These are phyloP conservation scores for Coniosporium apollinis DNA, from an alignment of 495 filamentous ascomycete genomes.

Conservation along the genomic window DNA sequence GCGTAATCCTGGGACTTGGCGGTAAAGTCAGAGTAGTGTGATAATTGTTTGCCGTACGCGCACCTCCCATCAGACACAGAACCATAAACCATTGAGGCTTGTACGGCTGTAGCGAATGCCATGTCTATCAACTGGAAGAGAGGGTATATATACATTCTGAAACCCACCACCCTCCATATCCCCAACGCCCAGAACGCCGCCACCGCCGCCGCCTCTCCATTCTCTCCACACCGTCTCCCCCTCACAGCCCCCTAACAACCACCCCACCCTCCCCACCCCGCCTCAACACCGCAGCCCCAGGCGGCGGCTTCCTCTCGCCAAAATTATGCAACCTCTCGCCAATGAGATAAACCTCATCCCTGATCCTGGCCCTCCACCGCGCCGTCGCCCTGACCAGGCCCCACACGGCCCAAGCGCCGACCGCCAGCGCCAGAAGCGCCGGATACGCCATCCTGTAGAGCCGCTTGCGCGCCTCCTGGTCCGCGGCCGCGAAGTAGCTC, in stretches of 20 bases:
- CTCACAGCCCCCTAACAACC: not conserved
- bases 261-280: not conserved
- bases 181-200: no score
- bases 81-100: no score
- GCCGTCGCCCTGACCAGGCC: constrained; percentile 33
- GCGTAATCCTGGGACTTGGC: no score
- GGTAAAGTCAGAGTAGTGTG: no score
- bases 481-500: constrained; percentile 1
- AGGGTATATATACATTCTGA: no score
- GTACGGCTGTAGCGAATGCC: no score
- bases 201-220: no score
- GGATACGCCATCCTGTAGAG: constrained; percentile 19
- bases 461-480: constrained; percentile 3
- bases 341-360: constrained; percentile 91
- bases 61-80: no score
- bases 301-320: constrained; percentile 35
- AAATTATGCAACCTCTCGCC: constrained; percentile 90
- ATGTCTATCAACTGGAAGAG: no score
- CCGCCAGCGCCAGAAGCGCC: constrained; percentile 29
- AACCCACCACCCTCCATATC: no score
- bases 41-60: no score
- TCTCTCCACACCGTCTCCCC: no score
- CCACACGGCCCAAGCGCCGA: constrained; percentile 27
- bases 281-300: not conserved
- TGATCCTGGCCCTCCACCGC: constrained; percentile 65